phyloP scores from a whole-genome alignment of 768 basidiomycete genomes.

The Rhodosporidiobolus sp. region DNA sequence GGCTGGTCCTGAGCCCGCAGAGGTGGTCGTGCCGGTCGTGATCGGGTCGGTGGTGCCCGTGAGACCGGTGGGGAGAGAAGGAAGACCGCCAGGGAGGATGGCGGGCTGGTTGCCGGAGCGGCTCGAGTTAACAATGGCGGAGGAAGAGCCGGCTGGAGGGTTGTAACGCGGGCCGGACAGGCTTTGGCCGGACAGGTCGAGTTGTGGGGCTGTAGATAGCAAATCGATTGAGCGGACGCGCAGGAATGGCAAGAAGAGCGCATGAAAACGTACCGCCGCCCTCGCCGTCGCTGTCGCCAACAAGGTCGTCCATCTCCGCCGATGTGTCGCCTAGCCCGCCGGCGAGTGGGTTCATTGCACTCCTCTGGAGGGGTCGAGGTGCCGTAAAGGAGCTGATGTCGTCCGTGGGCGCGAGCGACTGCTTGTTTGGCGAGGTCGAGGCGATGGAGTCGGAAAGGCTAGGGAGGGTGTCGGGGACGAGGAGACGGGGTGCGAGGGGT shows the following conservation, averaged over 20 bases:
- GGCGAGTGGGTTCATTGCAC: background rate
- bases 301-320: background rate
- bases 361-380: no score
- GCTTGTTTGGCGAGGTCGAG: conserved; percentile 5
- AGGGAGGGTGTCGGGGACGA: background rate
- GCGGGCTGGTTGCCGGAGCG: background rate
- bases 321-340: background rate
- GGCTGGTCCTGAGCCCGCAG: no score
- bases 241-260: background rate
- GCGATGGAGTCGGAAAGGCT: background rate
- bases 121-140: background rate
- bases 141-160: background rate
- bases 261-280: conserved; percentile 4
- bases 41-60: conserved; percentile 7
- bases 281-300: conserved; percentile 34
- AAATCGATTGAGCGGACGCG: background rate
- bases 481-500: background rate
- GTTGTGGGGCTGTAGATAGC: background rate
- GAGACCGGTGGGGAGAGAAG: background rate
- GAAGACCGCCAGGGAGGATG: background rate
- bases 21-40: background rate
- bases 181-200: background rate
- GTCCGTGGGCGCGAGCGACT: background rate
- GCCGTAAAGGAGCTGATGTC: background rate
- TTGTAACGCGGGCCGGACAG: background rate